Evolutionary conservation across 805 yeast genomes (phyloP), one percentile per base, ranked within the genome.

Genomic region (Yarrowia osloensis): DNA sequence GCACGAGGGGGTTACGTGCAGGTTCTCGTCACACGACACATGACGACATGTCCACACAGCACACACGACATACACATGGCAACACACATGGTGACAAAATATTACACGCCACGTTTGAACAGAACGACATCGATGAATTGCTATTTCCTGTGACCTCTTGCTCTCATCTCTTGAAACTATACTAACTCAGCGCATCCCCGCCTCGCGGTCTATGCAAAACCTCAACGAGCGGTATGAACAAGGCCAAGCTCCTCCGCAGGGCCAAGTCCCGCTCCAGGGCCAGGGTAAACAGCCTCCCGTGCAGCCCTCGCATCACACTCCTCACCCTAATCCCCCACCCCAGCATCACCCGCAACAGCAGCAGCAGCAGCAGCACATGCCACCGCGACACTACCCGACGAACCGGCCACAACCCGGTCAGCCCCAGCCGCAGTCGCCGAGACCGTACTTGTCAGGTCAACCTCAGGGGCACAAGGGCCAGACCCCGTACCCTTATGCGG

Each of bases 171-270:
- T 28, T 11, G n/a, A 28, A 28, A 13, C 22, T n/a, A 15, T 24
- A 57, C 63, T 57, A 57, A 57, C 63, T 49, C 37, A 57, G 63
- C 63, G 63, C 37, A 37, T 57, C 28, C 63, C 63, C 37, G 63
- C 63, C 8, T 39, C 63, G 40, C 63, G 49, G 37, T 40, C 63
- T 4, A 57, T 57, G 63, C 63, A 57, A 12, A 40, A 40, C 21
- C 49, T 57, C 49, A 57, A 57, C 63, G 63, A 40, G 26, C 35
- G 49, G 37, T 57, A 57, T 31, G 46, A 54, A 17, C 47, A 57
- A 31, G 63, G 37, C n/a, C 63, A 57, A 22, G 49, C 49, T 4
- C 26, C 39, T 2, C 52, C 52, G 35, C 52, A 47, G 22, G 35
- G 33, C 47, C 26, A 54, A 46, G 33, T 13, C 21, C 47, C 46